Evolutionary conservation across 306 rosid species (phyloP), one percentile per base, ranked within the genome.

Genomic region (Sicyos edulis): DNA sequence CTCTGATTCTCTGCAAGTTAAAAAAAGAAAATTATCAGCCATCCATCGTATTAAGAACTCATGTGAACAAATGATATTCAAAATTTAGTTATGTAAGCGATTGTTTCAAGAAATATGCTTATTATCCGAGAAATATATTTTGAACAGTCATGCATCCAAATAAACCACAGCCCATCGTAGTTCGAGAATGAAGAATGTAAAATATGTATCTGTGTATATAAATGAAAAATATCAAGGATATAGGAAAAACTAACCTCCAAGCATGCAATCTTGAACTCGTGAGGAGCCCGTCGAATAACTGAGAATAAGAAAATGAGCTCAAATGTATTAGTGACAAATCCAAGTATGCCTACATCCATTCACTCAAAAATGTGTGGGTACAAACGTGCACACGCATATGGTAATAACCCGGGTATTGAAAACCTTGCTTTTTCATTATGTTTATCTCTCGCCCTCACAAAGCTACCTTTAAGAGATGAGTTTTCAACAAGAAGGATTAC

Each of bases 211-310:
- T 7, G 15, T 50, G 50, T 50, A 49, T 16, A 68, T 24, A 32
- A 20, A 19, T 6, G 54, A 14, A 6, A 17, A 17, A 59, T 61
- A 42, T 64, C 66, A 45, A 22, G 22, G 74, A 82, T 8, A 34
- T 52, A 4, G 40, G 74, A 62, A 55, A 77, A 78, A 83, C 90
- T 81, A 75, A 93, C 99, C 96, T 91, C 92, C 81, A 93, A 78
- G 85, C 97, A 91, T 62, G 89, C 84, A 70, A 93, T 91, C 86
- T 93, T 93, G 91, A 93, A 93, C 76, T 93, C 99, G 77, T 93
- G 97, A 77, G 99, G 97, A 76, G 95, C 92, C 85, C 97, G 88
- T 78, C 92, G 81, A 75, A 93, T 93, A 78, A 93, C 99, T 93
- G 91, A 52, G 61, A 76, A 45, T 71, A 52, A 70, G 72, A 40